Evolutionary conservation across 345 rosid genomes (phyloP), one percentile per base, ranked within the genome.

Genomic region (Eucalyptus marginata): DNA sequence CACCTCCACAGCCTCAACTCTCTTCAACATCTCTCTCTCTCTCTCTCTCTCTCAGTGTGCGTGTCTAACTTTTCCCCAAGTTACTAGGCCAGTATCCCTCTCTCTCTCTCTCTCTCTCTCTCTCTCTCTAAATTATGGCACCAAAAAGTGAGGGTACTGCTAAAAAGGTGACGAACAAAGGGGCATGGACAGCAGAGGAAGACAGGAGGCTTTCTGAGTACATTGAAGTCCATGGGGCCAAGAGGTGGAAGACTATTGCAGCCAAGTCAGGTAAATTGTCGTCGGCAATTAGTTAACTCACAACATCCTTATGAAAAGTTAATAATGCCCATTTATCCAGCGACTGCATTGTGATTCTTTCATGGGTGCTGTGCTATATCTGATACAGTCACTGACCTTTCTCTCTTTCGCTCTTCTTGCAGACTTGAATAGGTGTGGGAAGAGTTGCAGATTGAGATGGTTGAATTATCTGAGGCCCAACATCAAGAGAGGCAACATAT

Each of bases 401-500:
- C 12, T 33, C 62, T 20, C 62, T 31, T 8, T 86, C 36, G 62
- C 4, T 40, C 46, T 88, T 51, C 86, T 76, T 92, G n/a, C 91
- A 94, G 96, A 93, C 76, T 79, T 95, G 66, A 94, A 91, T 44
- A 90, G 97, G 47, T 93, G 95, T 33, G 96, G 94, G 59, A 95
- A 93, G 93, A 95, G 97, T 71, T 94, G 97, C 90, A 92, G 97
- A 86, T 49, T 95, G 92, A 92, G 97, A 87, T 95, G 96, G 97
- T 43, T 95, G 90, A 95, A 95, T 86, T 94, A 95, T 83, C 89
- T 95, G 88, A 92, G 96, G 86, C 95, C 97, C 3, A 95, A 93
- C 88, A 93, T 94, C 92, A 94, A 93, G 92, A 89, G 96, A 92
- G 96, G 96, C 92, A 94, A 94, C 89, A 94, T 94, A 50, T 93